Conservation (phyloP, 2,329 filamentous ascomycete species). For the Alternaria sp. region DNA sequence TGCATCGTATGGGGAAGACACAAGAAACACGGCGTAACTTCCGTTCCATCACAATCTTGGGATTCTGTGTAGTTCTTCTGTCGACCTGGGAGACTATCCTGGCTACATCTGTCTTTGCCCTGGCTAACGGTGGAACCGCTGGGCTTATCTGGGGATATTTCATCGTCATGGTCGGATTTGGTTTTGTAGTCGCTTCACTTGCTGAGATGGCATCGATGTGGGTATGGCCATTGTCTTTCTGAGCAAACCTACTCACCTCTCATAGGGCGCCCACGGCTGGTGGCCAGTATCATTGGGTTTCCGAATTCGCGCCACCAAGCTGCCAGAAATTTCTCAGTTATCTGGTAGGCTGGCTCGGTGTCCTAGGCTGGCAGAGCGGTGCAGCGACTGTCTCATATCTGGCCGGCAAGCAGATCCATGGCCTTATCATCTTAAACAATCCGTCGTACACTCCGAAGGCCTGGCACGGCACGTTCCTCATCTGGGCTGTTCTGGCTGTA, state of each 20-base stretch:
- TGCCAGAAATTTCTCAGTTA: constrained; percentile 54
- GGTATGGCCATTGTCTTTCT: constrained; percentile 1
- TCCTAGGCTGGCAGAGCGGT: constrained; percentile 58
- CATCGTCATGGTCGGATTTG: constrained; percentile 36
- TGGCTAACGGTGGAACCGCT: constrained; percentile 42
- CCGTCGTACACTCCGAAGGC: constrained; percentile 49
- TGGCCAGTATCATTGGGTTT: constrained; percentile 41
- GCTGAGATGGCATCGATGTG: constrained; percentile 51
- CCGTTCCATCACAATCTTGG: constrained; percentile 26
- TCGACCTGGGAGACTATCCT: constrained; percentile 36
- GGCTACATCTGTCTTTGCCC: constrained; percentile 24
- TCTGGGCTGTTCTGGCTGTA: constrained; percentile 52
- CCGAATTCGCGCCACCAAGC: constrained; percentile 50
- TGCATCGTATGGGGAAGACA: constrained; percentile 37
- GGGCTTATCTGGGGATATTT: constrained; percentile 44
- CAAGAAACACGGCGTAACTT: constrained; percentile 33
- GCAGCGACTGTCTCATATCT: constrained; percentile 55
- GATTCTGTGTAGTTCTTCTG: constrained; percentile 32
- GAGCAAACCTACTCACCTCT: neutral
- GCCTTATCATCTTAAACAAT: constrained; percentile 48
- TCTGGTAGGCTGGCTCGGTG: constrained; percentile 56
- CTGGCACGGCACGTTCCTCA: constrained; percentile 60
- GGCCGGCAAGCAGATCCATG: constrained; percentile 54
- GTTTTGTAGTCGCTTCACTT: constrained; percentile 34
- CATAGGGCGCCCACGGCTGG: constrained; percentile 44